Conservation (phyloP, 768 basidiomycete genomes). For the Coprinellus aureogranulatus region DNA sequence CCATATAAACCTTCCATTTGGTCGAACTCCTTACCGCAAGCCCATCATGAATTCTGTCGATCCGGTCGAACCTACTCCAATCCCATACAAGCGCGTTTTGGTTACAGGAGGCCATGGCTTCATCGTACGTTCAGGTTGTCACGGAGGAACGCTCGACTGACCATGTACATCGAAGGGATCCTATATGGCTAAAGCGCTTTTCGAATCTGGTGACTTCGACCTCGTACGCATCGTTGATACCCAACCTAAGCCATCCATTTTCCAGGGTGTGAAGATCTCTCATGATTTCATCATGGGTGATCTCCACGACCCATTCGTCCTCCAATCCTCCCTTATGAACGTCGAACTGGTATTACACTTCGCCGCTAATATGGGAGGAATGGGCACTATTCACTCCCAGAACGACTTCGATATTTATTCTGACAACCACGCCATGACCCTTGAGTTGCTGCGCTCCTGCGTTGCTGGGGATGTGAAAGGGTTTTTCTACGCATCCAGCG, state of each 20-base stretch:
- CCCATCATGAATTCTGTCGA: no score
- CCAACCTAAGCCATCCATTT: constrained; percentile 19
- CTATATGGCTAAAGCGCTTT: constrained; percentile 44
- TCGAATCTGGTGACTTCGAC: constrained; percentile 20
- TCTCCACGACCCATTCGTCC: constrained; percentile 42
- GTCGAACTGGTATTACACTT: constrained; percentile 52
- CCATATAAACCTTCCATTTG: no score
- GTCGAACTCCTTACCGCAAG: no score
- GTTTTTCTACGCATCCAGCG: constrained; percentile 58
- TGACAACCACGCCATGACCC: constrained; percentile 50
- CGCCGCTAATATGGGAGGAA: constrained; percentile 63
- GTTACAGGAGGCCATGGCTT: constrained; percentile 55
- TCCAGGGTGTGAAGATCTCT: constrained; percentile 16
- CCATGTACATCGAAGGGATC: constrained; percentile 43
- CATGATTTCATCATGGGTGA: constrained; percentile 43
- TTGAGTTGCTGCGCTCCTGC: constrained; percentile 43
- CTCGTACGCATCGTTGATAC: constrained; percentile 46
- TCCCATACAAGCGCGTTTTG: constrained; percentile 24
- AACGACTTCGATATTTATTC: constrained; percentile 51
- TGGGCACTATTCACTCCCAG: constrained; percentile 55
- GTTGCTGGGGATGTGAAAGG: constrained; percentile 34
- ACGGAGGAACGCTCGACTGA: no score
- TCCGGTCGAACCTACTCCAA: no score
- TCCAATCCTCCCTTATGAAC: constrained; percentile 34
- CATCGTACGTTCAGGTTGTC: constrained; percentile 47